Conservation (phyloP, 345 rosid species). For the Eutrema heterophyllum region DNA sequence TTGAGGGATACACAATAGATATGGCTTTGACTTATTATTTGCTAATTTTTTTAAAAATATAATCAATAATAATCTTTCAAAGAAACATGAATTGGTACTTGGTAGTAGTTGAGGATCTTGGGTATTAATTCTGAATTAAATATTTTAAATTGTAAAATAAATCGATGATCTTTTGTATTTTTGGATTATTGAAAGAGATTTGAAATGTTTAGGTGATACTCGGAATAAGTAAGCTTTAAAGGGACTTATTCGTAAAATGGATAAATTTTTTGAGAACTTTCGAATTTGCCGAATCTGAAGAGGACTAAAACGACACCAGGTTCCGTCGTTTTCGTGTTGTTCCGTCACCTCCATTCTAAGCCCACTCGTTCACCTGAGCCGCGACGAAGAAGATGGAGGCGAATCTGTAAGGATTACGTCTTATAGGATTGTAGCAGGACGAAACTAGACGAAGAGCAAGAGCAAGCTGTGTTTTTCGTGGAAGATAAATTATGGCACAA, state of each 20-base stretch:
- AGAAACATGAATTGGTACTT: background rate
- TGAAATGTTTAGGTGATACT: background rate
- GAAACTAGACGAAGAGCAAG: background rate
- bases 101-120: background rate
- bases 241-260: background rate
- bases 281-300: background rate
- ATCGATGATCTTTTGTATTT: background rate
- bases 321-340: constrained; percentile 9
- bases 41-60: background rate
- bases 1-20: constrained; percentile 4
- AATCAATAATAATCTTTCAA: background rate
- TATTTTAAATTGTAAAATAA: background rate
- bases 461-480: background rate
- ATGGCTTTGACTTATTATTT: constrained; percentile 6
- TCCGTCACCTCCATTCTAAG: constrained; percentile 6
- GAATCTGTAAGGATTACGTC: constrained; percentile 23
- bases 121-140: background rate
- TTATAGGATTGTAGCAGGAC: background rate
- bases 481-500: constrained; percentile 42
- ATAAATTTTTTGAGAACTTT: background rate
- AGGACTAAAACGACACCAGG: background rate
- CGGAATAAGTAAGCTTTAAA: background rate
- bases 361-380: constrained; percentile 3
- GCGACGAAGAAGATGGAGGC: constrained; percentile 16
- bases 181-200: background rate